Evolutionary conservation across 371 early-diverging fungal genomes (phyloP).

Genomic region (Syncephalastrum racemosum): DNA sequence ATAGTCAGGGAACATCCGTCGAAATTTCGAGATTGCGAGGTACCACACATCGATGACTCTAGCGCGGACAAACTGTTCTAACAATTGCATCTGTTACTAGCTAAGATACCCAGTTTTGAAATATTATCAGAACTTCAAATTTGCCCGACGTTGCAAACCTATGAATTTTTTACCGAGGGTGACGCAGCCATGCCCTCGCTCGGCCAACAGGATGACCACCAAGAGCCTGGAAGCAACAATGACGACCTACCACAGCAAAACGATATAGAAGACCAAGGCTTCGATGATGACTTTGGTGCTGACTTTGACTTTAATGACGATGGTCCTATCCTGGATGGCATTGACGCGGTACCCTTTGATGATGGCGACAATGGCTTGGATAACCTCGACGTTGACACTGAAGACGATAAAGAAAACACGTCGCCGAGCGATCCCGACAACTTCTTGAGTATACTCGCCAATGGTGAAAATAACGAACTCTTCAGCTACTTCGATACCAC

Average conservation of each 20-base stretch:
- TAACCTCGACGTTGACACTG: conserved; percentile 27
- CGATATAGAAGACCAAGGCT: conserved; percentile 13
- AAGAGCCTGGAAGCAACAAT: conserved; percentile 7
- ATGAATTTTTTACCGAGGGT: conserved; percentile 54
- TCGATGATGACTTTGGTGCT: conserved; percentile 19
- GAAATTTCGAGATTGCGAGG: conserved; percentile 32
- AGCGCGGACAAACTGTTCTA: background rate
- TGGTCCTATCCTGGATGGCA: conserved; percentile 16
- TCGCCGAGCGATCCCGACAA: conserved; percentile 16
- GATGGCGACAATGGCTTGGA: conserved; percentile 18
- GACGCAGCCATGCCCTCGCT: conserved; percentile 38
- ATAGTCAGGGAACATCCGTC: conserved; percentile 6
- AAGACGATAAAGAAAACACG: conserved; percentile 10
- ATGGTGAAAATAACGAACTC: conserved; percentile 59
- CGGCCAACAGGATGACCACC: conserved; percentile 13
- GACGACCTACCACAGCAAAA: conserved; percentile 17
- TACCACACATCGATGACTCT: background rate
- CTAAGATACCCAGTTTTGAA: conserved; percentile 49
- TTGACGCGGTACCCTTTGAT: conserved; percentile 14
- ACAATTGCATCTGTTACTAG: conserved; percentile 24
- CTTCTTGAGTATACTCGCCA: conserved; percentile 34
- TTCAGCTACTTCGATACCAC: conserved; percentile 90
- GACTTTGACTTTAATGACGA: conserved; percentile 19
- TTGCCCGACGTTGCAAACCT: conserved; percentile 68
- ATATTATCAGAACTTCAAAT: conserved; percentile 51